Evolutionary conservation across 2,329 filamentous ascomycete genomes (phyloP).

Genomic region (Dothistroma septosporum): DNA sequence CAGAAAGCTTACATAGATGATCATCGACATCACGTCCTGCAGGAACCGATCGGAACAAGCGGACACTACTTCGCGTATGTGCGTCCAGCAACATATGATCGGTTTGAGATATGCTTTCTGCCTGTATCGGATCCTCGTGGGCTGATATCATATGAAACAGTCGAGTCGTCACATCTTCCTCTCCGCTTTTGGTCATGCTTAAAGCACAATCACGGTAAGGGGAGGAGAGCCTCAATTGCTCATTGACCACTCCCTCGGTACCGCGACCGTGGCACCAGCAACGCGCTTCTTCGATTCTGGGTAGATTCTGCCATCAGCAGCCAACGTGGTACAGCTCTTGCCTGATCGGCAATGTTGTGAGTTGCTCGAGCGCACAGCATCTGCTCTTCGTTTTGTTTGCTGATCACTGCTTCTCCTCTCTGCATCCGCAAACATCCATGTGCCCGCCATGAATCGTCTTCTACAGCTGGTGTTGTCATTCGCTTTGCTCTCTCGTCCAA

Average conservation of each 20-base stretch:
- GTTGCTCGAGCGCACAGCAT: neutral
- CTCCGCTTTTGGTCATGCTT: neutral
- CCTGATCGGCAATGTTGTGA: neutral
- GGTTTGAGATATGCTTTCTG: neutral
- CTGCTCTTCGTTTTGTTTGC: neutral
- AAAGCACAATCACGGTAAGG: neutral
- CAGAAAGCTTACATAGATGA: neutral
- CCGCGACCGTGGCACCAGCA: neutral
- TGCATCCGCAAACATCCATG: neutral
- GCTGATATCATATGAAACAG: neutral
- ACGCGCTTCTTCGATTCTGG: neutral
- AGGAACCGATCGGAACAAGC: neutral
- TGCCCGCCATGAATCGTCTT: neutral
- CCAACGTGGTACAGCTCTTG: neutral
- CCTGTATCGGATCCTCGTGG: neutral
- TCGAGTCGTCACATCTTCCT: neutral
- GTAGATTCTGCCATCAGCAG: neutral
- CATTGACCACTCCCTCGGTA: neutral
- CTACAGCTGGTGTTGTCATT: slow-evolving; percentile 1
- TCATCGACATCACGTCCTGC: neutral
- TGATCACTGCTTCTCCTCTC: neutral
- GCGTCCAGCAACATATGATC: neutral
- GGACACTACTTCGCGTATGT: neutral
- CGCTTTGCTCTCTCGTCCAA: neutral
- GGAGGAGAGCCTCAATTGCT: neutral